Percentiles rank a stretch among this genome's conserved stretches.
These are phyloP conservation scores for Ogataea thermomethanolica DNA, from an alignment of 805 yeast genomes.

Conservation along the genomic window DNA sequence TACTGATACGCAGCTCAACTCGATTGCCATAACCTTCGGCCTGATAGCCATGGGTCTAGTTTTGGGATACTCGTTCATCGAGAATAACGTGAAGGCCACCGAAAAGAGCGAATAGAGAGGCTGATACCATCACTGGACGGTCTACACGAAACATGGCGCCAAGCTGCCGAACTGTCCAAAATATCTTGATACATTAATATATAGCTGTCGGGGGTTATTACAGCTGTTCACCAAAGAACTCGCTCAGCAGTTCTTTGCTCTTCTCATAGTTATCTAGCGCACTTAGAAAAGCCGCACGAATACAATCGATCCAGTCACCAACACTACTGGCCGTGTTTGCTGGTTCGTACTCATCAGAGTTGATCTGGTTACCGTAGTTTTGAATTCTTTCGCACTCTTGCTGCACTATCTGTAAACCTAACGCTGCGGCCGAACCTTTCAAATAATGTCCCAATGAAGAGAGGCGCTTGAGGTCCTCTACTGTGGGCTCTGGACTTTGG, in stretches of 20 bases:
- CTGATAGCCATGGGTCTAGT: conserved; percentile 67
- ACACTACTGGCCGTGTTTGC: conserved; percentile 33
- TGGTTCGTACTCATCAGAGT: conserved; percentile 24
- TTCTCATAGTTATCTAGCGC: conserved; percentile 50
- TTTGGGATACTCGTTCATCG: conserved; percentile 55
- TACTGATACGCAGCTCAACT: conserved; percentile 74
- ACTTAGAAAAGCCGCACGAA: conserved; percentile 49
- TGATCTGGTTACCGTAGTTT: conserved; percentile 65
- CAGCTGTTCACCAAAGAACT: conserved; percentile 43
- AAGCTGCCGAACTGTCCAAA: too few relatives aligned
- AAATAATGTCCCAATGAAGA: conserved; percentile 85
- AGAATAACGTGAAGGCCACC: conserved; percentile 23
- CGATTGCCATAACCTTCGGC: conserved; percentile 71
- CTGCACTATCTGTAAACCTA: conserved; percentile 80
- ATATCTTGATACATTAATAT: too few relatives aligned
- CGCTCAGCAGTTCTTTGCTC: conserved; percentile 49
- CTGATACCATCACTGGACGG: too few relatives aligned
- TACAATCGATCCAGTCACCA: conserved; percentile 37
- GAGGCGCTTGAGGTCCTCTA: conserved; percentile 50
- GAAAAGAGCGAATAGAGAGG: conserved; percentile 5
- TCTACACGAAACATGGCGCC: too few relatives aligned
- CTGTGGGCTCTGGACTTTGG: conserved; percentile 20
- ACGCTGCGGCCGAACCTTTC: conserved; percentile 93
- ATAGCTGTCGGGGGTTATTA: conserved; percentile 3
- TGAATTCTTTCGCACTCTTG: conserved; percentile 91